Evolutionary conservation across 2,329 filamentous ascomycete genomes (phyloP), one percentile per base, ranked within the genome.

Genomic region (Helotiales sp.): DNA sequence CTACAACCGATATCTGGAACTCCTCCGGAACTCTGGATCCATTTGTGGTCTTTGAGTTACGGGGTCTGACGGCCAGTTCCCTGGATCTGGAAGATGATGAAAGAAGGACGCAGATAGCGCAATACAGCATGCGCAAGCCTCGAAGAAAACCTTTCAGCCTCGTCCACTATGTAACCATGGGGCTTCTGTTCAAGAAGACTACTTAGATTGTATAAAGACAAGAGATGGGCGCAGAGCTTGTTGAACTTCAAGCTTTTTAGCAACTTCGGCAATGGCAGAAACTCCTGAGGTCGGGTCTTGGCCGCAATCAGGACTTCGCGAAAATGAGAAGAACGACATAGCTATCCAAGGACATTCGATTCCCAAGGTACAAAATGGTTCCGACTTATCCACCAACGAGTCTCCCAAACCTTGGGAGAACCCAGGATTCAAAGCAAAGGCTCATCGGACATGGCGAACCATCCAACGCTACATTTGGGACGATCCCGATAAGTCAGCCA

Each of bases 381-480:
- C 34, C 19, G 15, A 19, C 13, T 44, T 24, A 12, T 44, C 48
- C 6, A 4, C 15, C 17, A 38, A n/a, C 13, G 15, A n/a, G 6
- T n/a, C 52, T 3, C 40, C 34, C 4, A 57, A 57, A 30, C 15
- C 63, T 46, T 65, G 64, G 63, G 57, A 66, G 33, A 57, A 60
- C 33, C 54, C 61, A 5, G 61, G 63, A 5, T n/a, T 48, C 6
- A 34, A n/a, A 34, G 62, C 54, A n/a, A 55, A 54, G 12, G 17
- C 53, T 2, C 55, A 27, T 15, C 54, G 63, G 5, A 36, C 48
- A 8, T 58, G 58, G 51, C 59, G 65, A 19, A 66, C 15, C 0
- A 34, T 67, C 1, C 66, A 67, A 50, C 46, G 67, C 29, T 69
- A 67, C 24, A 53, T 70, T n/a, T 70, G 68, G 68, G 69, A 70